Percentiles rank a stretch among this genome's conserved stretches.
These are phyloP conservation scores for Gastrodia elata DNA, from an alignment of 106 monocot genomes.

Conservation along the genomic window DNA sequence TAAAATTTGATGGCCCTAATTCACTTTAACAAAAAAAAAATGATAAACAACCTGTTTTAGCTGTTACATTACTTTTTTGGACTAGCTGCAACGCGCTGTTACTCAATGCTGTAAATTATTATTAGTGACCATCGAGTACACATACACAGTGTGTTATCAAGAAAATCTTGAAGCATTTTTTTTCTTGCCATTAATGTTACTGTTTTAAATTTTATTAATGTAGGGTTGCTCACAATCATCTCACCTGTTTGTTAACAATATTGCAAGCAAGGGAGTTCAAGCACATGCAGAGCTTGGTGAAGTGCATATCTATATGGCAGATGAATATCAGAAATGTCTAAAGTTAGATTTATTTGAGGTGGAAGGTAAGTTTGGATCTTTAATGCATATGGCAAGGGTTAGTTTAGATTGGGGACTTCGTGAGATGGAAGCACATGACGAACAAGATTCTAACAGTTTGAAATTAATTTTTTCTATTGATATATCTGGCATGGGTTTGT, in stretches of 20 bases:
- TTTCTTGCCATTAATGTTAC: background rate
- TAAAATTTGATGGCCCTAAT: no score
- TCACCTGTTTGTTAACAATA: conserved; percentile 79
- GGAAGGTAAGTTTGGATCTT: conserved; percentile 53
- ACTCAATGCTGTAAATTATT: background rate
- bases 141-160: background rate
- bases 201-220: conserved; percentile 16
- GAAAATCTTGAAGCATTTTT: background rate
- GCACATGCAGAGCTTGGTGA: conserved; percentile 77
- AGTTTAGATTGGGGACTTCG: conserved; percentile 66
- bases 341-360: conserved; percentile 48
- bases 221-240: conserved; percentile 84
- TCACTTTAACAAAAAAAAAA: background rate
- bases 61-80: background rate
- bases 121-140: background rate
- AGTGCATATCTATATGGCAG: conserved; percentile 51
- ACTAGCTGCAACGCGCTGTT: background rate
- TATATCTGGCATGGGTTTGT: conserved; percentile 57
- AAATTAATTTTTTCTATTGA: conserved; percentile 46
- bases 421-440: conserved; percentile 42
- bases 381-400: conserved; percentile 58
- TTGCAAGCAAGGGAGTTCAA: conserved; percentile 53
- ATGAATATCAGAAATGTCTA: conserved; percentile 45
- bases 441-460: conserved; percentile 19
- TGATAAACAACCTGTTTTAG: background rate